Percentiles rank a stretch among this genome's conserved stretches.
phyloP scores from a whole-genome alignment of 2,329 filamentous ascomycete genomes.

The Keithomyces neogunnii region DNA sequence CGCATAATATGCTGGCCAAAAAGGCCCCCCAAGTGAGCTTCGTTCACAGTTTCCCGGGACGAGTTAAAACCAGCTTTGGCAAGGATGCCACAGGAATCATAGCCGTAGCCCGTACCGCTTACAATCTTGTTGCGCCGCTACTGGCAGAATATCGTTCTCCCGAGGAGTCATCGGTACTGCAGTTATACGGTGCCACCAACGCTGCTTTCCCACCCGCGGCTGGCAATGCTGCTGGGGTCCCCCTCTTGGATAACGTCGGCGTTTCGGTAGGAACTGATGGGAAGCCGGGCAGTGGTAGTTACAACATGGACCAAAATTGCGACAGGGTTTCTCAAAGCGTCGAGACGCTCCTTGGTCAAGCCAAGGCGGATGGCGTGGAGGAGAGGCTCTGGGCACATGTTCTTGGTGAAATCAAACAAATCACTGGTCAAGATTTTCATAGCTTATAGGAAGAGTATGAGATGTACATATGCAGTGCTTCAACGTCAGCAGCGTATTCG shows the following conservation, averaged over 20 bases:
- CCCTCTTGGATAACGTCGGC: not conserved
- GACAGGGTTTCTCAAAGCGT: not conserved
- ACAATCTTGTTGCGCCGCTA: not conserved
- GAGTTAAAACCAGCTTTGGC: slow-evolving; percentile 11
- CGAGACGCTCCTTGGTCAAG: too few species aligned
- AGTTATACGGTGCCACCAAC: too few species aligned
- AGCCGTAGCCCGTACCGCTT: not conserved
- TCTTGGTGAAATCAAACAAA: too few species aligned
- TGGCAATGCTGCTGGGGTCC: not conserved
- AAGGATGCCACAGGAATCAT: not conserved
- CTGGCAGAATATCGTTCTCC: slow-evolving; percentile 1
- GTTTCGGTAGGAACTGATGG: not conserved
- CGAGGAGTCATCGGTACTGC: not conserved
- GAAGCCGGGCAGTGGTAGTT: not conserved
- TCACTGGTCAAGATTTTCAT: too few species aligned
- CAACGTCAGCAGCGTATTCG: too few species aligned
- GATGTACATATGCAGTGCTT: too few species aligned
- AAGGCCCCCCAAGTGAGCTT: slow-evolving; percentile 27
- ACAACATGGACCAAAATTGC: not conserved
- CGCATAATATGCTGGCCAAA: slow-evolving; percentile 34
- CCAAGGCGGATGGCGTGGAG: too few species aligned
- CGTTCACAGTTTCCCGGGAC: slow-evolving; percentile 22
- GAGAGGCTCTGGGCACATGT: too few species aligned
- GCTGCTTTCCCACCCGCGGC: not conserved
- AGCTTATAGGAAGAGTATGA: too few species aligned